Conservation (phyloP, 768 basidiomycete genomes). For the Jaapia argillacea region DNA sequence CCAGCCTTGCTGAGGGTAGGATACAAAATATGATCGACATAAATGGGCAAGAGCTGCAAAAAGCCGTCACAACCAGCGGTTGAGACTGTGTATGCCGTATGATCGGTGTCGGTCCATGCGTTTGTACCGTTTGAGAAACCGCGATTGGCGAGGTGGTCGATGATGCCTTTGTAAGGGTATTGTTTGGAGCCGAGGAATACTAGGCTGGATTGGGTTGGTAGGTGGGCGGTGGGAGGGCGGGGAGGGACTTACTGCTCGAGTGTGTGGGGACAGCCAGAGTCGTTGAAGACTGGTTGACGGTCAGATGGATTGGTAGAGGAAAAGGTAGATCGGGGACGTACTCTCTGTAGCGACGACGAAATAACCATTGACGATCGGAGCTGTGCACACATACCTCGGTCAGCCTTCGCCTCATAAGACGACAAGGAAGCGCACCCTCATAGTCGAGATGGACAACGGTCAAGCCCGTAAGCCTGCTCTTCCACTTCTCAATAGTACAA, state of each 20-base stretch:
- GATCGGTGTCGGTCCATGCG: constrained; percentile 95
- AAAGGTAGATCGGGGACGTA: constrained; percentile 23
- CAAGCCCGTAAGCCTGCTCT: constrained; percentile 78
- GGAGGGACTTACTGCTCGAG: constrained; percentile 74
- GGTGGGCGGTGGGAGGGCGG: constrained; percentile 3
- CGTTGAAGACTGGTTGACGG: constrained; percentile 67
- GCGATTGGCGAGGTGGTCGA: constrained; percentile 91
- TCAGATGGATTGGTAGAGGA: not conserved
- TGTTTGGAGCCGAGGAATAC: constrained; percentile 94
- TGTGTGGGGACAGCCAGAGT: constrained; percentile 92
- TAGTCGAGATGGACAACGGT: constrained; percentile 87
- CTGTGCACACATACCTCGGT: too few relatives aligned
- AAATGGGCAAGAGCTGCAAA: constrained; percentile 77
- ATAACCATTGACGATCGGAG: constrained; percentile 85
- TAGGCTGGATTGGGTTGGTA: constrained; percentile 35
- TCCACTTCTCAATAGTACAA: constrained; percentile 80
- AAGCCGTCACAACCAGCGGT: constrained; percentile 94
- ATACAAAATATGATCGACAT: constrained; percentile 93
- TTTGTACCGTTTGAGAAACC: constrained; percentile 89
- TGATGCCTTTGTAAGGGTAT: constrained; percentile 92
- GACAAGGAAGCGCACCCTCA: constrained; percentile 64
- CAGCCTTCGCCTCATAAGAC: too few relatives aligned
- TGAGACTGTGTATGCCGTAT: constrained; percentile 92
- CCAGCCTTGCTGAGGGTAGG: constrained; percentile 88
- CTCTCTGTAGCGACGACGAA: constrained; percentile 89